Base-by-base conservation (phyloP, 495 filamentous ascomycete genomes). In the Xanthoparmelia taractica region DNA sequence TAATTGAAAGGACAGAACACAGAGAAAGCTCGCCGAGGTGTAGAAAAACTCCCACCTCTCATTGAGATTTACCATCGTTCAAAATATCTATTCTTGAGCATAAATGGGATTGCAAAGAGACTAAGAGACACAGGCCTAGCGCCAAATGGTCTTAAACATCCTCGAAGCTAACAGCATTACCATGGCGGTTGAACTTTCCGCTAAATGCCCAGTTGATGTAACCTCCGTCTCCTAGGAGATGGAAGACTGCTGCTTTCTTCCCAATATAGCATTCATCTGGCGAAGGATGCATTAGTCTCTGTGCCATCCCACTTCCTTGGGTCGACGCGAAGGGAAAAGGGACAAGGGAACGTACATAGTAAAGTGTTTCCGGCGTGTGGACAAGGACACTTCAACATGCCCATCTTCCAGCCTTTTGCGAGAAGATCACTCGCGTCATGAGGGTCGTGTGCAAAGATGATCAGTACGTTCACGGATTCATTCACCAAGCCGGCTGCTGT, bases 381-480 rank as follows among this genome's bases (percentile, higher is more conserved):
- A 54, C 48, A 54, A 23, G 48, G 23, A 54, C 48, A 54, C 48
- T 54, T 54, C 23, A 54, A 10, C 48, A 7, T 54, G n/a, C 7
- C 48, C 48, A 54, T 54, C 48, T 54, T 54, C 48, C 48, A 54
- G n/a, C 48, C 48, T 23, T 54, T 54, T 31, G n/a, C 29, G n/a
- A 54, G n/a, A 7, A 54, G 48, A 31, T 54, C 48, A 31, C 17
- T 54, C 7, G 48, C 48, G 29, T 54, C 48, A 54, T 54, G 48
- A 25, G n/a, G n/a, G 48, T 54, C 48, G 48, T 54, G 48, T 31
- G 7, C 48, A 17, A 54, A 54, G 29, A 54, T 54, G 23, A 54
- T 31, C 48, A 54, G n/a, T 23, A 23, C n/a, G 29, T 54, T 54
- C 23, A 31, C 29, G 29, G 48, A 31, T 31, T 54, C 48, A 17